Base-by-base conservation (phyloP, 2,329 filamentous ascomycete genomes). In the Pezicula radicicola region DNA sequence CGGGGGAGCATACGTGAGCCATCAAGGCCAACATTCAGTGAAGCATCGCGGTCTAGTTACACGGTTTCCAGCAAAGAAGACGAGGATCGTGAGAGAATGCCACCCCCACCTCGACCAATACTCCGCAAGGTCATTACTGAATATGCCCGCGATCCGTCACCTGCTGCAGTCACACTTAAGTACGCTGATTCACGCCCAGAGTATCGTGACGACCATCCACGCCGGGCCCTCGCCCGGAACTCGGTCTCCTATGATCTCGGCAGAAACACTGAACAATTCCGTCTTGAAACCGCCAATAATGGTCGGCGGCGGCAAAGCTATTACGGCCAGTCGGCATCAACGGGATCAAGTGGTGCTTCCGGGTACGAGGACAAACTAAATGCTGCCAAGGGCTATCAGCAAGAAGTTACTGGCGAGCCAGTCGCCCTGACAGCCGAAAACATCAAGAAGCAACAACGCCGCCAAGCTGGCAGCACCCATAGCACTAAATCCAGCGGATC, bases 401-500 rank as follows among this genome's bases (percentile, higher is more conserved):
- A 82, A 16, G 73, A 77, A 4, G 70, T 79, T 6, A 72, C 64
- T 40, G 77, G 76, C 33, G 63, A 73, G 3, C 62, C 67, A 36
- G 60, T 77, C 49, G 74, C 75, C 2, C 66, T 86, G 51, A 86
- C 83, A 3, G 77, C 76, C 2, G 82, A 84, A 51, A 70, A 72
- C 12, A 70, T 87, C 25, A 63, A 52, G 42, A 59, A 54, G 44
- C 61, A 76, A 73, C 57, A 79, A 74, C 63, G 78, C 73, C 27
- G 74, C 68, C 56, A 75, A 72, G 61, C 66, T 63, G 49, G 74
- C 70, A 55, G 75, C 71, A 53, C 74, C 70, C 6, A 81, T 76
- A 70, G 83, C 78, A 37, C 84, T 75, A 48, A 76, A 76, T 56
- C 84, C 78, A 72, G 83, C 75, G 56, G 76, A 67, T 40, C 37